Percentiles rank a stretch among this genome's conserved stretches.
phyloP scores from a whole-genome alignment of 352 stramenopile species.

The Phytophthora boehmeriae region DNA sequence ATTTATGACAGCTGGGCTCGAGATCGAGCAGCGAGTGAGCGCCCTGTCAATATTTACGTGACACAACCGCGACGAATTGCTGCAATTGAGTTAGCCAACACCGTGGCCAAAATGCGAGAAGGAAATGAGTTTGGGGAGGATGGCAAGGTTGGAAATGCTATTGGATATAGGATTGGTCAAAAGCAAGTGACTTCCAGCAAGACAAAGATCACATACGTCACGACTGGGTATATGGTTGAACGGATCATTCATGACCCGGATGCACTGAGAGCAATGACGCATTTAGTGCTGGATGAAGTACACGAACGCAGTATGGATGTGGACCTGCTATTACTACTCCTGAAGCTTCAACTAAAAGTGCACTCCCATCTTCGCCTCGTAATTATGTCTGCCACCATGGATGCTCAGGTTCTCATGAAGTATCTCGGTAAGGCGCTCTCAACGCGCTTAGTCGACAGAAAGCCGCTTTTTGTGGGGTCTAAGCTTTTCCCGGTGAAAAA shows the following conservation, averaged over 20 bases:
- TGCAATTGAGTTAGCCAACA: constrained; percentile 83
- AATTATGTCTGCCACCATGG: constrained; percentile 97
- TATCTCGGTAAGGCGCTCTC: constrained; percentile 79
- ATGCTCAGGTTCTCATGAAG: constrained; percentile 90
- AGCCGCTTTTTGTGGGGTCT: constrained; percentile 83
- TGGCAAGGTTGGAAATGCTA: constrained; percentile 62
- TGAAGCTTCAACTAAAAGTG: constrained; percentile 76
- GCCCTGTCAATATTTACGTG: constrained; percentile 94
- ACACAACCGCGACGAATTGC: constrained; percentile 96
- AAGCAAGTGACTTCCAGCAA: constrained; percentile 89
- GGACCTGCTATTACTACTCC: constrained; percentile 94
- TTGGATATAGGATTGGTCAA: constrained; percentile 90
- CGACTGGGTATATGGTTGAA: constrained; percentile 96
- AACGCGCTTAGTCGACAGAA: constrained; percentile 51
- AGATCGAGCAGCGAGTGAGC: constrained; percentile 32
- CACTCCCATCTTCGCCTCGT: constrained; percentile 87
- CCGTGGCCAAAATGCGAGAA: constrained; percentile 93
- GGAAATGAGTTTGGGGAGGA: constrained; percentile 72
- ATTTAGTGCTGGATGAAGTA: constrained; percentile 97
- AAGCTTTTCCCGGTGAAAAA: constrained; percentile 78
- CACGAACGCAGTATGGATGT: constrained; percentile 96
- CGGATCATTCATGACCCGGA: constrained; percentile 93
- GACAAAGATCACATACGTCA: constrained; percentile 96
- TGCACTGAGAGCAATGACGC: constrained; percentile 88
- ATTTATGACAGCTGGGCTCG: constrained; percentile 79